phyloP scores from a whole-genome alignment of 2,329 filamentous ascomycete species.

The Endoconidiophora laricicola region DNA sequence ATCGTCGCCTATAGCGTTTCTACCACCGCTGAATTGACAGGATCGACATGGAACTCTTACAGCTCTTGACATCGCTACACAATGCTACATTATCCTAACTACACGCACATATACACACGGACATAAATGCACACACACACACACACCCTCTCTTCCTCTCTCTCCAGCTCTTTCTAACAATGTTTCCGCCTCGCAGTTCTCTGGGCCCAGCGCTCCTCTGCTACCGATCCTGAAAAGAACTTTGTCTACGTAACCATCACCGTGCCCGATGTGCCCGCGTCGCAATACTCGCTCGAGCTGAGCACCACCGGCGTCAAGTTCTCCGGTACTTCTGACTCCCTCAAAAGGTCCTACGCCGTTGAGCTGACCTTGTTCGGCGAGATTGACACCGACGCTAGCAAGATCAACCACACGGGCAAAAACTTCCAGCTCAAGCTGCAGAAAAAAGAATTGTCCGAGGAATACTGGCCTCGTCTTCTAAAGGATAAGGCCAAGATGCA shows the following conservation, averaged over 20 bases:
- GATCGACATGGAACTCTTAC: no score
- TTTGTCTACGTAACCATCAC: conserved; percentile 86
- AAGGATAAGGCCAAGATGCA: conserved; percentile 83
- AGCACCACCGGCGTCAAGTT: conserved; percentile 64
- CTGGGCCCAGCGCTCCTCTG: conserved; percentile 93
- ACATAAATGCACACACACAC: neutral
- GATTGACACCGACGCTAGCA: conserved; percentile 72
- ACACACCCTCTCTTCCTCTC: neutral
- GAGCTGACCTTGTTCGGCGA: conserved; percentile 78
- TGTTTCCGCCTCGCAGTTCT: conserved; percentile 43
- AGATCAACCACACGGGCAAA: conserved; percentile 74
- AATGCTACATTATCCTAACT: neutral
- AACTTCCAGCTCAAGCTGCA: conserved; percentile 80
- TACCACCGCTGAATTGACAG: no score
- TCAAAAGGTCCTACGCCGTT: conserved; percentile 76
- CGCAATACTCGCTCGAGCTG: conserved; percentile 66
- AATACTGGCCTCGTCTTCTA: conserved; percentile 89
- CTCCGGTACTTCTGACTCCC: conserved; percentile 63
- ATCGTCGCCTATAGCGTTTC: neutral
- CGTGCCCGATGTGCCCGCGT: conserved; percentile 65
- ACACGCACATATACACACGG: neutral
- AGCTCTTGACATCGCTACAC: no score
- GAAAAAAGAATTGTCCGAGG: conserved; percentile 91
- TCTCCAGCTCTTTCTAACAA: conserved; percentile 2
- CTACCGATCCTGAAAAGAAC: conserved; percentile 68